Conservation (phyloP, 176 grass and related monocot genomes). For the Luzula sylvatica region DNA sequence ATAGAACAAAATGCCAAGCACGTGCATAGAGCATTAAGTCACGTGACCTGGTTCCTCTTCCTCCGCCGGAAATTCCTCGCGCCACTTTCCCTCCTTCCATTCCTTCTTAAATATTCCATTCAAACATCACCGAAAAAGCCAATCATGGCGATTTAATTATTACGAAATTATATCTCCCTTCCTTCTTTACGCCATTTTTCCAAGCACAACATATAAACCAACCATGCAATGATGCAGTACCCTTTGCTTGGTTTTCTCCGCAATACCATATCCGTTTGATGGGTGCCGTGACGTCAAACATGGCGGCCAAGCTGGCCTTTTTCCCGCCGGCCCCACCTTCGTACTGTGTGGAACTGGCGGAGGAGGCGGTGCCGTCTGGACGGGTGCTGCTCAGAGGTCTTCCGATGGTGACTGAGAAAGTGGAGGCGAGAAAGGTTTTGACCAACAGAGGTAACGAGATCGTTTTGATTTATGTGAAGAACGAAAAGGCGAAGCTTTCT, state of each 20-base stretch:
- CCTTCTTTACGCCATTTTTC: background rate
- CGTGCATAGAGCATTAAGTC: background rate
- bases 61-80: slow-evolving; percentile 13
- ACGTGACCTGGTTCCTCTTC: slow-evolving; percentile 14
- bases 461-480: slow-evolving; percentile 53
- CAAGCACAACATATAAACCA: background rate
- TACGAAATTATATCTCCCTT: too few species aligned
- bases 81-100: background rate
- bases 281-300: slow-evolving; percentile 71
- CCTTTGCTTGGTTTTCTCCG: background rate
- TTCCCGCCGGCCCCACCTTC: slow-evolving; percentile 67
- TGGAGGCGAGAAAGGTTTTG: slow-evolving; percentile 56
- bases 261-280: slow-evolving; percentile 23
- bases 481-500: slow-evolving; percentile 44
- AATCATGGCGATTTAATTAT: background rate
- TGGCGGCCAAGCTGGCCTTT: slow-evolving; percentile 75
- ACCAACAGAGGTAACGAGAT: slow-evolving; percentile 60
- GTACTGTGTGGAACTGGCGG: slow-evolving; percentile 32
- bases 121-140: background rate
- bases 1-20: background rate
- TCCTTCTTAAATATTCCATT: background rate
- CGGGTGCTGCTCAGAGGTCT: slow-evolving; percentile 23
- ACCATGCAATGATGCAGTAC: slow-evolving; percentile 1
- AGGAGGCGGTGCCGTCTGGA: slow-evolving; percentile 10
- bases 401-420: slow-evolving; percentile 22